Evolutionary conservation across 768 basidiomycete genomes (phyloP).

Genomic region (Leucogyrophana mollusca): DNA sequence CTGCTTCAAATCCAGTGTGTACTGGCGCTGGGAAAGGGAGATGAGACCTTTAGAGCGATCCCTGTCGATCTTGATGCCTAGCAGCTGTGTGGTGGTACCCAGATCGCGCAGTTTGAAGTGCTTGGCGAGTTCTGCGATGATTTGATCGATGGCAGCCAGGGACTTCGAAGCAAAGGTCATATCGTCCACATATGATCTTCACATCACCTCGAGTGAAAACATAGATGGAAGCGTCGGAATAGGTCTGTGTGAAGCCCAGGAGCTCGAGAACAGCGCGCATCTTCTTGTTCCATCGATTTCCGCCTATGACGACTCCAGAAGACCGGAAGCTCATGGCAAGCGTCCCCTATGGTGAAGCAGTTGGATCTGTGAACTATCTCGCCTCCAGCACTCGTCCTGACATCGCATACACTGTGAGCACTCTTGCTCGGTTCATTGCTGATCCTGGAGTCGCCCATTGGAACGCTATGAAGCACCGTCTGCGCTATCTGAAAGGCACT

Average conservation of each 20-base stretch:
- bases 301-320: too few relatives aligned
- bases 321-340: too few relatives aligned
- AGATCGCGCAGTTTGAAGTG: too few relatives aligned
- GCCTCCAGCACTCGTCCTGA: slow-evolving; percentile 34
- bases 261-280: slow-evolving; percentile 12
- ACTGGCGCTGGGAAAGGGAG: too few relatives aligned
- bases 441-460: too few relatives aligned
- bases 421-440: slow-evolving; percentile 27
- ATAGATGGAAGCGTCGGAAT: slow-evolving; percentile 15
- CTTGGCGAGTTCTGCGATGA: too few relatives aligned
- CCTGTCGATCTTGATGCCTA: slow-evolving; percentile 1
- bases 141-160: not conserved
- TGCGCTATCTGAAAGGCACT: not conserved
- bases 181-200: slow-evolving; percentile 29
- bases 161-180: slow-evolving; percentile 28
- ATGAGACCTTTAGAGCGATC: slow-evolving; percentile 28
- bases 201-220: slow-evolving; percentile 20
- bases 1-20: too few relatives aligned
- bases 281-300: too few relatives aligned
- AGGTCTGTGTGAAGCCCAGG: slow-evolving; percentile 14
- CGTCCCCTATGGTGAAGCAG: too few relatives aligned
- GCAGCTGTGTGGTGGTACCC: slow-evolving; percentile 2
- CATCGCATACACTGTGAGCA: slow-evolving; percentile 28
- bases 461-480: not conserved
- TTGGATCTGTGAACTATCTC: too few relatives aligned